These are phyloP conservation scores for Nepenthes gracilis DNA, from an alignment of 148 eudicot genomes.

Conservation along the genomic window DNA sequence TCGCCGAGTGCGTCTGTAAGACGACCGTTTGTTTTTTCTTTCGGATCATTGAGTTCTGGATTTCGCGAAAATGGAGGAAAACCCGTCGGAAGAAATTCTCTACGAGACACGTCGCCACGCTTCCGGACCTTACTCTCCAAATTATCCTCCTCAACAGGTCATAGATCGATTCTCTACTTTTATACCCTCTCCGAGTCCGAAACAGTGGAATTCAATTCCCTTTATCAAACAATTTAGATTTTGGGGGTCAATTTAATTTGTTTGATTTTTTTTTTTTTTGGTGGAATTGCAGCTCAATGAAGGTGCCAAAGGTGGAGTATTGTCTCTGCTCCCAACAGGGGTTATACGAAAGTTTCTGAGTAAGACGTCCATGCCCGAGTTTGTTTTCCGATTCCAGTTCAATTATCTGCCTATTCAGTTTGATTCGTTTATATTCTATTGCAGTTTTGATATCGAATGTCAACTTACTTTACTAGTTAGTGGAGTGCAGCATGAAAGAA, in stretches of 20 bases:
- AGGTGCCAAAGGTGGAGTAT: slow-evolving; percentile 33
- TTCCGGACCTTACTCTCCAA: slow-evolving; percentile 47
- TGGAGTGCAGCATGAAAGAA: neutral
- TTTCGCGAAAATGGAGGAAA: slow-evolving; percentile 30
- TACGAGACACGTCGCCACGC: slow-evolving; percentile 63
- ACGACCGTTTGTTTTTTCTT: too few relatives aligned
- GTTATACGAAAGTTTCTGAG: slow-evolving; percentile 13
- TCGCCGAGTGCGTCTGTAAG: too few relatives aligned
- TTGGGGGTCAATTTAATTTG: neutral
- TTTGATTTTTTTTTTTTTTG: slow-evolving; percentile 1
- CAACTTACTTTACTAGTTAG: neutral
- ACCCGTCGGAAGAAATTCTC: slow-evolving; percentile 24
- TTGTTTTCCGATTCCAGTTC: too few relatives aligned
- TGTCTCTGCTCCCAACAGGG: slow-evolving; percentile 45
- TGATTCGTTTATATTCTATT: too few relatives aligned
- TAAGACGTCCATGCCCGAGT: too few relatives aligned
- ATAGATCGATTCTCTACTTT: slow-evolving; percentile 13
- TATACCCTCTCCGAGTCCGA: neutral
- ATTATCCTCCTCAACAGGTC: slow-evolving; percentile 68
- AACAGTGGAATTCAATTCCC: too few relatives aligned
- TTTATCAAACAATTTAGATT: too few relatives aligned
- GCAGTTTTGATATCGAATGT: too few relatives aligned
- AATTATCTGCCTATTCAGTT: too few relatives aligned
- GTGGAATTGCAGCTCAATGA: slow-evolving; percentile 30
- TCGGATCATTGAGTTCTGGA: too few relatives aligned